Evolutionary conservation across 2,329 filamentous ascomycete species (phyloP).

Genomic region (Hypomyces rosellus): DNA sequence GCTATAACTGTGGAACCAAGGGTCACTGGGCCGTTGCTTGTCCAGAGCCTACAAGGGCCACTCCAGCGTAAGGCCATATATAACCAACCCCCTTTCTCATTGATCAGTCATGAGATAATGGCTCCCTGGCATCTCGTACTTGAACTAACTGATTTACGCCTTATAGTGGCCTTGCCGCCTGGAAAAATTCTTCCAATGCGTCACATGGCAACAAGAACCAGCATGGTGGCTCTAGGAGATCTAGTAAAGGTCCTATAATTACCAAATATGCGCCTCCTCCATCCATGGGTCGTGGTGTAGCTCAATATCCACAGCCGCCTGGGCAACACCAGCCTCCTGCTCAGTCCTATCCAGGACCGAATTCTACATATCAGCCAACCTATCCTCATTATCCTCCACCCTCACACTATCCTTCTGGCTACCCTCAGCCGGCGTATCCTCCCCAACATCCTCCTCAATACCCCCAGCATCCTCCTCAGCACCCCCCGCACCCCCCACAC

Average conservation of each 20-base stretch:
- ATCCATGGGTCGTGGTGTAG: conserved; percentile 11
- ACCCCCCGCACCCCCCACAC: conserved; percentile 13
- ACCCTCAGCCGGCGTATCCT: conserved; percentile 21
- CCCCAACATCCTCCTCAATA: conserved; percentile 17
- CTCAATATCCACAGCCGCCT: conserved; percentile 20
- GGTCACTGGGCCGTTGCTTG: conserved; percentile 50
- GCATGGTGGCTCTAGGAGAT: conserved; percentile 24
- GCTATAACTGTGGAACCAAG: conserved; percentile 47
- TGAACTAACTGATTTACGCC: conserved; percentile 10
- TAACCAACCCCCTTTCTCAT: not conserved
- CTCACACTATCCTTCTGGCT: conserved; percentile 20
- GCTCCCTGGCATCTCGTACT: not conserved
- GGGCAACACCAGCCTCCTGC: conserved; percentile 19
- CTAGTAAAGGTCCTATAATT: conserved; percentile 29
- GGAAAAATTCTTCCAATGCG: conserved; percentile 27
- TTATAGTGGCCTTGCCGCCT: conserved; percentile 30
- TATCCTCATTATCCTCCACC: conserved; percentile 20
- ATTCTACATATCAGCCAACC: conserved; percentile 18
- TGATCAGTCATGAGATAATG: not conserved
- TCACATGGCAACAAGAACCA: conserved; percentile 23
- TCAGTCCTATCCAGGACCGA: conserved; percentile 19
- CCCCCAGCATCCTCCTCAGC: conserved; percentile 3
- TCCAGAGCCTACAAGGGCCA: conserved; percentile 41
- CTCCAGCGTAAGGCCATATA: conserved; percentile 41
- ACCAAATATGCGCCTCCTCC: conserved; percentile 29